Base-by-base conservation (phyloP, 2,329 filamentous ascomycete species). In the Phyllosticta citribraziliensis region DNA sequence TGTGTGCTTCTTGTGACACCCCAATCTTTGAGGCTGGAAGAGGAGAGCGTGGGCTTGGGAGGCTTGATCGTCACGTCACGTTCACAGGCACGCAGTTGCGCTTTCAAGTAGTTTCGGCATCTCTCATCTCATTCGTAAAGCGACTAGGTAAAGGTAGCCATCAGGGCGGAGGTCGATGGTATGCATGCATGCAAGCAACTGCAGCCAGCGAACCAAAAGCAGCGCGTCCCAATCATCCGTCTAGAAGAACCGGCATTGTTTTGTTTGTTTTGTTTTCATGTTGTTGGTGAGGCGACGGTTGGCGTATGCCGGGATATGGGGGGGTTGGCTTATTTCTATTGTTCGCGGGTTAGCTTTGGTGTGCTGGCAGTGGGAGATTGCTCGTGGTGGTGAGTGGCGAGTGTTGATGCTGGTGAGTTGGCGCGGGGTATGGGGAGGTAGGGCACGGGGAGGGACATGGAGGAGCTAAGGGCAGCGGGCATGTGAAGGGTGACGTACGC, bases 401-500 rank as follows among this genome's bases (percentile, higher is more conserved):
- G 22, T 22, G 22, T 22, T 22, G 22, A 22, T 22, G 17, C 17
- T 54, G 52, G 17, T 22, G 20, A n/a, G 22, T 22, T 35, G 54
- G 35, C 33, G 53, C 27, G 27, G 27, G 25, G 35, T 55, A 30
- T 63, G 47, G 55, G 55, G 52, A 40, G 17, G 52, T 20, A 11
- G 3, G 51, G 54, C 56, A 65, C n/a, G n/a, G n/a, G n/a, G n/a
- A 22, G 22, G 22, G 22, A 22, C 22, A 22, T 22, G 22, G 22
- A 22, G 22, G 22, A 22, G n/a, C n/a, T n/a, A n/a, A n/a, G 22
- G 22, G 22, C 22, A 3, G 22, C 22, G 22, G 22, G 24, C 55
- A 57, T 25, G 51, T 50, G 14, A 30, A 24, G 40, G 30, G 53
- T 52, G 11, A 63, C 67, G 56, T 62, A 67, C 66, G 50, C 66